phyloP scores from a whole-genome alignment of 805 yeast genomes.

The Hanseniaspora occidentalis region DNA sequence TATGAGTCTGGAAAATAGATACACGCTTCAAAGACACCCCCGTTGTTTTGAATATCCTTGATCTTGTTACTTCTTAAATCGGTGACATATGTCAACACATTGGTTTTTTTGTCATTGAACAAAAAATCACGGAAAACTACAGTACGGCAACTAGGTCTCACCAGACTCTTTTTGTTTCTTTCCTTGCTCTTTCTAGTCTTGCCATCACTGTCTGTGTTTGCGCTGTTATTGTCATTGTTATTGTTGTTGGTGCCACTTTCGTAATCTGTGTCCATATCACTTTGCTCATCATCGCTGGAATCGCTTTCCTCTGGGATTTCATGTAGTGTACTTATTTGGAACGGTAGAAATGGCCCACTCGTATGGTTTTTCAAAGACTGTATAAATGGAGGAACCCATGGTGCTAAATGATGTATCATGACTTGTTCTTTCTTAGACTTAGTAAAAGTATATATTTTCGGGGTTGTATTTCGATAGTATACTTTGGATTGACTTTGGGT shows the following conservation, averaged over 20 bases:
- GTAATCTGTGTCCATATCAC: not conserved
- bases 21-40: constrained; percentile 60
- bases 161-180: constrained; percentile 33
- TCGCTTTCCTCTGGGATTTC: not conserved
- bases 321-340: constrained; percentile 41
- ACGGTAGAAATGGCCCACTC: constrained; percentile 39
- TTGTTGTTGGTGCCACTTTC: not conserved
- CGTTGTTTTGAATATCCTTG: constrained; percentile 31
- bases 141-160: constrained; percentile 52
- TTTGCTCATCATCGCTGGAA: not conserved
- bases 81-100: constrained; percentile 55
- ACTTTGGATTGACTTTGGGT: no score
- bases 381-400: constrained; percentile 63
- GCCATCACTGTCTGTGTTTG: constrained; percentile 29
- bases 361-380: constrained; percentile 39
- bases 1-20: constrained; percentile 51
- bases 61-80: constrained; percentile 60
- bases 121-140: constrained; percentile 65
- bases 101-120: constrained; percentile 54
- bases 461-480: no score
- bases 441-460: no score
- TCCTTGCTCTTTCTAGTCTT: no score
- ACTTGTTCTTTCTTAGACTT: not conserved
- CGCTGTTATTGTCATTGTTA: not conserved
- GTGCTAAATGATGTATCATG: constrained; percentile 40